These are phyloP conservation scores for Hortiboletus campestris DNA, from an alignment of 768 basidiomycete species.

Conservation along the genomic window DNA sequence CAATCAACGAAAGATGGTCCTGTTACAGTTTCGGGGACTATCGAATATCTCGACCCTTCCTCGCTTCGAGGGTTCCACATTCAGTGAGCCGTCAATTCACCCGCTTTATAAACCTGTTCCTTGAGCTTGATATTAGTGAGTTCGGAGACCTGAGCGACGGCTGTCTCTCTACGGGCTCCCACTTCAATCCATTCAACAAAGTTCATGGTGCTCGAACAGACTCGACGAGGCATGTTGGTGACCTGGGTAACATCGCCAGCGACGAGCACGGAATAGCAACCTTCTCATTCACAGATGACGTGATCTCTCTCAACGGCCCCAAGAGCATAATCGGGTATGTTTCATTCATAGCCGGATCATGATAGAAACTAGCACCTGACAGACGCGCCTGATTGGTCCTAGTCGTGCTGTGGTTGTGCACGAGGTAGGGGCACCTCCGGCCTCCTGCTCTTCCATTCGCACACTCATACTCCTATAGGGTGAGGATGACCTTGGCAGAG, in stretches of 20 bases:
- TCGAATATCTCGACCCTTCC: slow-evolving; percentile 57
- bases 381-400: slow-evolving; percentile 1
- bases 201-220: slow-evolving; percentile 65
- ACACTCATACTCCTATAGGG: slow-evolving; percentile 41
- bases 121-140: slow-evolving; percentile 12
- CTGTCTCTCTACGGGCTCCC: slow-evolving; percentile 66
- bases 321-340: slow-evolving; percentile 68
- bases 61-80: slow-evolving; percentile 75
- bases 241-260: slow-evolving; percentile 70
- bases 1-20: slow-evolving; percentile 50
- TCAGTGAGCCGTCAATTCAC: slow-evolving; percentile 49
- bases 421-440: slow-evolving; percentile 40
- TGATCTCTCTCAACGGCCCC: slow-evolving; percentile 67
- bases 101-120: slow-evolving; percentile 20
- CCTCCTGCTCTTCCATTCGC: slow-evolving; percentile 5
- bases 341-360: not conserved
- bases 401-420: slow-evolving; percentile 78
- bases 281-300: slow-evolving; percentile 56
- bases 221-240: slow-evolving; percentile 64
- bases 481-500: slow-evolving; percentile 76
- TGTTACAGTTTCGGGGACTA: slow-evolving; percentile 60
- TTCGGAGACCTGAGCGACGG: slow-evolving; percentile 66
- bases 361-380: slow-evolving; percentile 2
- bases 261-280: slow-evolving; percentile 56
- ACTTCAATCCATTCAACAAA: slow-evolving; percentile 71